phyloP scores from a whole-genome alignment of 805 yeast species.

The Lachancea mirantina region DNA sequence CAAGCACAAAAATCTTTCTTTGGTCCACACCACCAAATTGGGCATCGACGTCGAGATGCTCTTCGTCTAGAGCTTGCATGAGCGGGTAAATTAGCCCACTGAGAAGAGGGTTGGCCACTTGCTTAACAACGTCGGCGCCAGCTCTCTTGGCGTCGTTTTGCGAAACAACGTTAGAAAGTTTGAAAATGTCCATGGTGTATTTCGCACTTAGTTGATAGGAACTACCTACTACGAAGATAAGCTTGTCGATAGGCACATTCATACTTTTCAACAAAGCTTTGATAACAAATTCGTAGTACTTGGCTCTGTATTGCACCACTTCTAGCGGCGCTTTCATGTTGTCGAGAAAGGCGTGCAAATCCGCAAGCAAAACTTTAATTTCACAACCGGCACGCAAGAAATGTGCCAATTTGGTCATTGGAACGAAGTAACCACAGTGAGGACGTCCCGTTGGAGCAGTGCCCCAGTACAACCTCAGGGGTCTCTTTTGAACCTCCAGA shows the following conservation, averaged over 20 bases:
- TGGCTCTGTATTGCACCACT: conserved; percentile 80
- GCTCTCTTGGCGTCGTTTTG: conserved; percentile 98
- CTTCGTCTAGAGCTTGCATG: conserved; percentile 98
- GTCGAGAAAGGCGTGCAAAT: conserved; percentile 92
- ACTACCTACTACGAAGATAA: conserved; percentile 79
- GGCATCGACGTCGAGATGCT: conserved; percentile 78
- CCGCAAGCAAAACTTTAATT: conserved; percentile 86
- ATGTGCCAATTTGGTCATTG: conserved; percentile 94
- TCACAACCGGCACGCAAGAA: conserved; percentile 94
- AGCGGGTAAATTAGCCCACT: conserved; percentile 94
- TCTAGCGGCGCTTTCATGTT: conserved; percentile 98
- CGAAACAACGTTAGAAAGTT: conserved; percentile 73
- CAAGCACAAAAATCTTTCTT: conserved; percentile 92
- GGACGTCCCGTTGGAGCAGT: conserved; percentile 99
- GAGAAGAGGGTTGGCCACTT: conserved; percentile 87
- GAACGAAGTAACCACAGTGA: conserved; percentile 97
- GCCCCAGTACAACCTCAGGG: conserved; percentile 93
- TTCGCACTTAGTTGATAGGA: conserved; percentile 75
- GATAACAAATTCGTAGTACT: conserved; percentile 76
- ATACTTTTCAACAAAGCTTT: conserved; percentile 81
- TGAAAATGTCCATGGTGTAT: conserved; percentile 86
- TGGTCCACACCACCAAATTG: conserved; percentile 99
- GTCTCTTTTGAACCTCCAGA: conserved; percentile 72
- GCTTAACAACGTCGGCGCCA: conserved; percentile 99
- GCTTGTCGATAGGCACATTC: conserved; percentile 85